A percentile compares a stretch with the other conserved stretches of the same genome.
Conservation (phyloP, 495 filamentous ascomycete genomes). For the Penicillium mononematosum region DNA sequence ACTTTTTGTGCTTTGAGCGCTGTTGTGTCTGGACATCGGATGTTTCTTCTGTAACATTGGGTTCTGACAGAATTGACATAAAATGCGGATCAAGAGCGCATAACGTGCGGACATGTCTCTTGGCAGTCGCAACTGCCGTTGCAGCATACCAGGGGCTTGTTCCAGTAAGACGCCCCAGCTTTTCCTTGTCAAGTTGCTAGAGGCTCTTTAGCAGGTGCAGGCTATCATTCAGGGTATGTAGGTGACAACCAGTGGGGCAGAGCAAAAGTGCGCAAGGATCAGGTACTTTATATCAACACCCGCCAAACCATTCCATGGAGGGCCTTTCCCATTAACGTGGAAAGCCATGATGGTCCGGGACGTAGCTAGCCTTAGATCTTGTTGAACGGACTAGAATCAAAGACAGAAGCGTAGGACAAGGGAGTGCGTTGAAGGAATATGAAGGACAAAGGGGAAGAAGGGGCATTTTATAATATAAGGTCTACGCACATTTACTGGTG, state of each 20-base stretch:
- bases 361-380: neutral
- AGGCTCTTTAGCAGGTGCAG: neutral
- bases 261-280: neutral
- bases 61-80: neutral
- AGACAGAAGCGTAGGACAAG: neutral
- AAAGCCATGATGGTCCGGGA: neutral
- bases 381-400: neutral
- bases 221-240: neutral
- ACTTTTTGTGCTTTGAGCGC: no score
- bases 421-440: neutral
- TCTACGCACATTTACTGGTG: neutral
- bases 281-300: neutral
- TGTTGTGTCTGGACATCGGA: neutral
- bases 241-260: neutral
- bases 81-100: neutral
- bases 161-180: neutral
- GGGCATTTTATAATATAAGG: neutral
- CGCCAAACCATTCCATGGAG: neutral
- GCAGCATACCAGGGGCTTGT: neutral
- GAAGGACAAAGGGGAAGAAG: neutral
- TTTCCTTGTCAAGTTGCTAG: neutral
- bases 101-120: neutral
- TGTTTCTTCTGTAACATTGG: no score
- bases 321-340: neutral
- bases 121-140: neutral